A percentile compares a stretch with the other conserved stretches of the same genome.
These are phyloP conservation scores for Saccharomycopsis olivae DNA, from an alignment of 805 yeast genomes.

Conservation along the genomic window DNA sequence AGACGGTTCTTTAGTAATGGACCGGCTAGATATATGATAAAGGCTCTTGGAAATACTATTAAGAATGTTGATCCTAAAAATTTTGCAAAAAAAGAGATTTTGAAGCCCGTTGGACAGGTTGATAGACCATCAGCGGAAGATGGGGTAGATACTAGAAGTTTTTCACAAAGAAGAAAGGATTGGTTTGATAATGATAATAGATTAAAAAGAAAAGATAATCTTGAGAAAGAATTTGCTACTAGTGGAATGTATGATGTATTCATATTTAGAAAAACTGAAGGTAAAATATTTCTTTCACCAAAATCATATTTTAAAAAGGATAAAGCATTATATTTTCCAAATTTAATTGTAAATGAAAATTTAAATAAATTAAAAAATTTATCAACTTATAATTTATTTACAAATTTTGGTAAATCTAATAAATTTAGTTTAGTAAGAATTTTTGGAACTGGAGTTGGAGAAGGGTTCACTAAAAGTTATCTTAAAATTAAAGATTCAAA, in stretches of 20 bases:
- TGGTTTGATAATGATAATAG: conserved; percentile 38
- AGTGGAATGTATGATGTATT: conserved; percentile 61
- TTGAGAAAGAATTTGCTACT: conserved; percentile 54
- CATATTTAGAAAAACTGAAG: conserved; percentile 61
- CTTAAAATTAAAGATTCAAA: conserved; percentile 25
- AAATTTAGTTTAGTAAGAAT: conserved; percentile 56
- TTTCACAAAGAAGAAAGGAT: conserved; percentile 32
- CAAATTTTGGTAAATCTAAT: conserved; percentile 23
- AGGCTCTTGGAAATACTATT: conserved; percentile 12
- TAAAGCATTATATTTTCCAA: conserved; percentile 74
- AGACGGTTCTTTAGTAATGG: too few relatives aligned
- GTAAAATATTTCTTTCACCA: conserved; percentile 80
- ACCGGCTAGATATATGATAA: too few relatives aligned
- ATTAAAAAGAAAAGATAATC: conserved; percentile 34
- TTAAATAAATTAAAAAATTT: conserved; percentile 26
- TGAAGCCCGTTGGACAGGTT: conserved; percentile 38
- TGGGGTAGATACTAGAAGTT: conserved; percentile 31
- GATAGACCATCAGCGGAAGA: conserved; percentile 30
- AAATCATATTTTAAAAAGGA: conserved; percentile 64
- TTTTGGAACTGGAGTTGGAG: conserved; percentile 62
- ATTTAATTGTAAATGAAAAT: conserved; percentile 30
- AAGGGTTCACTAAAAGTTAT: conserved; percentile 50
- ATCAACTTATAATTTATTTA: conserved; percentile 18
- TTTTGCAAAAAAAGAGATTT: conserved; percentile 20
- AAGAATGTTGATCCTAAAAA: conserved; percentile 14